These are phyloP conservation scores for Mucor saturninus DNA, from an alignment of 371 early-diverging fungal species.

Conservation along the genomic window DNA sequence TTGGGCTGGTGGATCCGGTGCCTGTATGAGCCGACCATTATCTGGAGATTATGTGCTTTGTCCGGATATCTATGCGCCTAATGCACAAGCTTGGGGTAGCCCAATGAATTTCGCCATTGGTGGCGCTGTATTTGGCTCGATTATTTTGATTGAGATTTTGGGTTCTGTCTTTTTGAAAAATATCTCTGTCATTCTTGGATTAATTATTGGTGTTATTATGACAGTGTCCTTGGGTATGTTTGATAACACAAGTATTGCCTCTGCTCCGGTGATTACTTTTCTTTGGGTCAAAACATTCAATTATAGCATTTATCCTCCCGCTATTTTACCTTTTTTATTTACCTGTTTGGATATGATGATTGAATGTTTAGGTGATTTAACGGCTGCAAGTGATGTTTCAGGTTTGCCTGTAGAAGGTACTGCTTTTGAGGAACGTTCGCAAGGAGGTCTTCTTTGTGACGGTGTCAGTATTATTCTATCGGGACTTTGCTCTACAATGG, in stretches of 20 bases:
- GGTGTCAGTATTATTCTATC: slow-evolving; percentile 56
- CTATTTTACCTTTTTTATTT: slow-evolving; percentile 61
- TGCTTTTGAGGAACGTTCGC: slow-evolving; percentile 57
- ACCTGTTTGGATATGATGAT: slow-evolving; percentile 53
- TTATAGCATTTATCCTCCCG: slow-evolving; percentile 57
- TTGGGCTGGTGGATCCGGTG: slow-evolving; percentile 58
- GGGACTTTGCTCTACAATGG: slow-evolving; percentile 54
- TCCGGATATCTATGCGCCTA: slow-evolving; percentile 51
- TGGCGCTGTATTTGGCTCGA: slow-evolving; percentile 57
- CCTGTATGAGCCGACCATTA: slow-evolving; percentile 43
- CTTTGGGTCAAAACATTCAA: slow-evolving; percentile 62
- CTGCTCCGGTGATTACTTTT: slow-evolving; percentile 59
- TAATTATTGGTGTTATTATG: slow-evolving; percentile 60
- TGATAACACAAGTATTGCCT: slow-evolving; percentile 37
- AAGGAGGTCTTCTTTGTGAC: slow-evolving; percentile 64
- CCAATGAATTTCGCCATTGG: slow-evolving; percentile 54
- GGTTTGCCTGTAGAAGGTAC: slow-evolving; percentile 58
- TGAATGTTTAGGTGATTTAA: slow-evolving; percentile 64
- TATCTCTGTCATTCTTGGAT: slow-evolving; percentile 58
- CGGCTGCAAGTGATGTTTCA: slow-evolving; percentile 65
- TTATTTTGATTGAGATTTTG: slow-evolving; percentile 58
- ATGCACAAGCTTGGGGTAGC: slow-evolving; percentile 58
- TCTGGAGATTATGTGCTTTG: slow-evolving; percentile 38
- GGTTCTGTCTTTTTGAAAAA: slow-evolving; percentile 65
- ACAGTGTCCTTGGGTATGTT: slow-evolving; percentile 60